Evolutionary conservation across 2,329 filamentous ascomycete species (phyloP).

Genomic region (Chaetothyriales sp.): DNA sequence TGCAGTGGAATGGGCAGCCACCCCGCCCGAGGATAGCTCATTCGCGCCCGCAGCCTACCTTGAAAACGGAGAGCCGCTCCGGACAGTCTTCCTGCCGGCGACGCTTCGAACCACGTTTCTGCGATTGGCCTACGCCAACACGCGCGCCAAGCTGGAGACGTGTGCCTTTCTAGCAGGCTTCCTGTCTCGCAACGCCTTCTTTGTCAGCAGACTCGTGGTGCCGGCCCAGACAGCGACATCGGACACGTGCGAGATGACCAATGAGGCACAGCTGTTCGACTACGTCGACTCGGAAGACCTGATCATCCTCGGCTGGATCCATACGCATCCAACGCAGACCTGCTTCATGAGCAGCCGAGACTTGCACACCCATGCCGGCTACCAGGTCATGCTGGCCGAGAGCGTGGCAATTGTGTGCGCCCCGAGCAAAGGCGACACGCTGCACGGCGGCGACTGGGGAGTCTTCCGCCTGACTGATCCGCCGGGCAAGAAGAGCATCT

Average conservation of each 20-base stretch:
- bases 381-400: constrained; percentile 93
- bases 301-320: constrained; percentile 89
- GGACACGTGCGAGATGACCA: constrained; percentile 89
- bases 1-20: neutral
- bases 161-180: constrained; percentile 90
- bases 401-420: constrained; percentile 95
- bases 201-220: constrained; percentile 76
- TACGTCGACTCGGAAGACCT: constrained; percentile 68
- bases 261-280: constrained; percentile 72
- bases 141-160: constrained; percentile 70
- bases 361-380: constrained; percentile 82
- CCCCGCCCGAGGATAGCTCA: constrained; percentile 46
- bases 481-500: constrained; percentile 72
- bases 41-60: constrained; percentile 78
- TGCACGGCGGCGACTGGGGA: constrained; percentile 52
- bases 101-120: constrained; percentile 64
- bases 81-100: constrained; percentile 74
- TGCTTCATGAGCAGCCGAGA: constrained; percentile 97
- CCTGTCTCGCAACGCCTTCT: constrained; percentile 81
- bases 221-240: constrained; percentile 80
- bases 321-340: constrained; percentile 90
- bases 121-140: constrained; percentile 60
- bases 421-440: constrained; percentile 46
- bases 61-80: constrained; percentile 74
- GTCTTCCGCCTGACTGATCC: constrained; percentile 90